Evolutionary conservation across 805 yeast genomes (phyloP), one percentile per base, ranked within the genome.

Genomic region (Zygoascus tannicola): DNA sequence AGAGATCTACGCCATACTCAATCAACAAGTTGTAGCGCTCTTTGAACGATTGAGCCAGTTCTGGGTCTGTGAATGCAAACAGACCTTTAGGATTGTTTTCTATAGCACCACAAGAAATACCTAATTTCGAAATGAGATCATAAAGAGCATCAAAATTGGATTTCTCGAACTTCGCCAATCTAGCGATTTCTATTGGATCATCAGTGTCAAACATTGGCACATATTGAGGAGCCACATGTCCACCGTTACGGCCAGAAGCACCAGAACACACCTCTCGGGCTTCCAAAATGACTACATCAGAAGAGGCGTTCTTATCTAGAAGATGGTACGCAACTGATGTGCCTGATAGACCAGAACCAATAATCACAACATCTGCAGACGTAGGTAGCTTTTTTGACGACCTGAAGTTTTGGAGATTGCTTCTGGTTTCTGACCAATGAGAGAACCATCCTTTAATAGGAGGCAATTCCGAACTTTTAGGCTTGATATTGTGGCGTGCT

Each of bases 171-270:
- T 37, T 41, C 18, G 34, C 36, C 28, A 40, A 14, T 21, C 8
- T 16, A 4, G 7, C 22, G 21, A 22, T 15, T 5, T 37, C 40
- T 26, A 12, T 12, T 21, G 22, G 32, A 4, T 37, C 32, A n/a
- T 37, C 40, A n/a, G 15, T 21, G 15, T 22, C 35, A 10, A 26
- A 8, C 4, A 37, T 30, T 30, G 40, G 16, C 5, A 38, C 32
- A 23, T 37, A 41, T 22, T 43, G 28, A 4, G 74, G 74, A 38
- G 69, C 68, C 44, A 72, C 50, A 49, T 71, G 76, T 2, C 76
- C 76, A 19, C 76, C 75, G 46, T 71, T 71, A 44, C 76, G 56
- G 5, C 72, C 75, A 1, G 74, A 68, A 4, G 75, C 76, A 28
- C 72, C 71, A 8, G 66, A 56, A 39, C 70, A 66, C 5, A 58